Conservation (phyloP, 129 eudicot genomes). For the Escallonia rubra region DNA sequence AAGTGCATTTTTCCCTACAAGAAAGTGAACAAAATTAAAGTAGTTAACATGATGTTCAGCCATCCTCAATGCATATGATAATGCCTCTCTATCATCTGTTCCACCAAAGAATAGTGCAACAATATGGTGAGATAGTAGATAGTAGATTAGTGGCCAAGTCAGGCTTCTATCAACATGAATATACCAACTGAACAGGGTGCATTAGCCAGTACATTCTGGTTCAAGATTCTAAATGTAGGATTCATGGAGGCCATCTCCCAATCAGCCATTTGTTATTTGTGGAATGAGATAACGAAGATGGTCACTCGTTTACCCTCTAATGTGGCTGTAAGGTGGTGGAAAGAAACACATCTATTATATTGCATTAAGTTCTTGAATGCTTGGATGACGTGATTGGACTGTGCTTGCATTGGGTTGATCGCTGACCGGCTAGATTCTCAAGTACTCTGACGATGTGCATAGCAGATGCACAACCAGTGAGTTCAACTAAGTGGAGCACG, state of each 20-base stretch:
- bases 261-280: constrained; percentile 23
- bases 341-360: background rate
- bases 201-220: constrained; percentile 19
- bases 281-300: constrained; percentile 25
- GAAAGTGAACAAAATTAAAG: constrained; percentile 2
- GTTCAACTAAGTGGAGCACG: constrained; percentile 20
- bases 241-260: constrained; percentile 13
- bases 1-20: background rate
- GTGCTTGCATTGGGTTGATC: constrained; percentile 9
- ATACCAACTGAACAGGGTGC: constrained; percentile 30
- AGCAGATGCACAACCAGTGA: constrained; percentile 19
- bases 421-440: background rate
- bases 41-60: constrained; percentile 3
- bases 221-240: constrained; percentile 10
- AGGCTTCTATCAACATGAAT: constrained; percentile 30
- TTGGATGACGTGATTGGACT: constrained; percentile 14
- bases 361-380: constrained; percentile 11
- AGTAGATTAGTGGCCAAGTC: background rate
- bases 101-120: constrained; percentile 21
- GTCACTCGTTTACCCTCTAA: constrained; percentile 19
- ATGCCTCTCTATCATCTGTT: constrained; percentile 19
- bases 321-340: constrained; percentile 14
- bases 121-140: background rate
- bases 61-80: constrained; percentile 10
- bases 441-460: constrained; percentile 3